Evolutionary conservation across 2,329 filamentous ascomycete species (phyloP).

Genomic region (Chaetoscypha palmicola): DNA sequence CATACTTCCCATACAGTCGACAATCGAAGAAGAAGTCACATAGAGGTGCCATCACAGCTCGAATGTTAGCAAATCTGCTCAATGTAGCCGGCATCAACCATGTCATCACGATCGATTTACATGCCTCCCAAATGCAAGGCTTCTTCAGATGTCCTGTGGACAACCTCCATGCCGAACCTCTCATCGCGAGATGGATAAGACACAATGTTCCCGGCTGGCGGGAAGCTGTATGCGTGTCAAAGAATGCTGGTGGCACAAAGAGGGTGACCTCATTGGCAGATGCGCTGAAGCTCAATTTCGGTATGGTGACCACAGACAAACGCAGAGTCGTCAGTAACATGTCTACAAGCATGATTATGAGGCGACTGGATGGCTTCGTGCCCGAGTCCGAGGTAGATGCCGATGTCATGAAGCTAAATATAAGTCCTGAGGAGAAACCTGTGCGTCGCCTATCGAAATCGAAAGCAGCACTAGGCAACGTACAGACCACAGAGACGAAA

Average conservation of each 20-base stretch:
- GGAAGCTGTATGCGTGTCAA: slow-evolving; percentile 92
- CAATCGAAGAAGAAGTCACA: slow-evolving; percentile 99
- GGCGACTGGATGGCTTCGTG: slow-evolving; percentile 55
- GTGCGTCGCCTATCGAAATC: slow-evolving; percentile 7
- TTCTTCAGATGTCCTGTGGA: slow-evolving; percentile 98
- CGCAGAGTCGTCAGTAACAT: slow-evolving; percentile 57
- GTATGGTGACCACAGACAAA: slow-evolving; percentile 84
- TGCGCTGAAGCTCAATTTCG: slow-evolving; percentile 93
- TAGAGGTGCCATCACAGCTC: slow-evolving; percentile 88
- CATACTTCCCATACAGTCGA: slow-evolving; percentile 98
- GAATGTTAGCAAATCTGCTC: slow-evolving; percentile 94
- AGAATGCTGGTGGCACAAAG: slow-evolving; percentile 96
- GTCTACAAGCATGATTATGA: slow-evolving; percentile 72
- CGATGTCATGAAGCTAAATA: slow-evolving; percentile 25
- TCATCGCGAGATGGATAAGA: slow-evolving; percentile 92
- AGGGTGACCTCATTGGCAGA: slow-evolving; percentile 93
- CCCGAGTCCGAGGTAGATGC: slow-evolving; percentile 38
- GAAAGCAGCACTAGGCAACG: slow-evolving; percentile 9
- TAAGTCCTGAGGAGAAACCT: slow-evolving; percentile 17
- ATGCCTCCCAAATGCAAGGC: slow-evolving; percentile 98
- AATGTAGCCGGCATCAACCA: slow-evolving; percentile 92
- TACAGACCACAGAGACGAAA: not conserved
- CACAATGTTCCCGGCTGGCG: slow-evolving; percentile 82
- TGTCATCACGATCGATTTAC: slow-evolving; percentile 93
- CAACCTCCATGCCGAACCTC: slow-evolving; percentile 90